Evolutionary conservation across 1,139 yeast genomes (phyloP), one percentile per base, ranked within the genome.

Genomic region (Yamadazyma triangularis): DNA sequence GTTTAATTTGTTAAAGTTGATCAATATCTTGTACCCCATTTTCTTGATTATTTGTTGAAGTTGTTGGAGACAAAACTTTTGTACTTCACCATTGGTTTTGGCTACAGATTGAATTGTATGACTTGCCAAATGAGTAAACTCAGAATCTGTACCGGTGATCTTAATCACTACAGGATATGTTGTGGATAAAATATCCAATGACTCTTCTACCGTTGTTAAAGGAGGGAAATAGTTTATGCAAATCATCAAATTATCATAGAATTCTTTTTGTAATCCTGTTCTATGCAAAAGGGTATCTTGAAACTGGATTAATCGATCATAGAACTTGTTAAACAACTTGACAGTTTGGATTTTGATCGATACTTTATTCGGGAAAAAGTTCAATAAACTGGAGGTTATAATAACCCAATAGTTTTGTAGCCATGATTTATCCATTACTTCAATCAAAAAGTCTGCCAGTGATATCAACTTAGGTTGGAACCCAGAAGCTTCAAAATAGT

Each of bases 1-100:
- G 32, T 55, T 50, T 12, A 64, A 35, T 23, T 66, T 50, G 7
- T 64, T 50, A 23, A 60, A 34, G 23, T 60, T 52, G 2, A 61
- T 44, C 18, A 50, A 33, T 4, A 42, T 29, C 10, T 34, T 27
- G 2, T 33, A 16, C 1, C 39, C 42, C 8, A 41, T 16, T n/a
- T 23, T 14, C 3, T 15, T 29, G 1, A 33, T 25, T 12, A 39
- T 24, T 8, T 29, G 23, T 3, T 28, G 16, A 8, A 43, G 24
- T 24, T 30, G 34, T 2, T 23, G 11, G 8, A 43, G 21, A 22
- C 36, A 31, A 11, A 32, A n/a, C 7, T 18, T 18, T 9, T 18
- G 20, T 18, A 18, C 9, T 18, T 18, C 20, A 7, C 20, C 20
- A 9, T 18, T 18, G 9, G 20, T 18, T 18, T 18, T 18, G 8